These are phyloP conservation scores for Mycena chlorophos DNA, from an alignment of 768 basidiomycete species.

Conservation along the genomic window DNA sequence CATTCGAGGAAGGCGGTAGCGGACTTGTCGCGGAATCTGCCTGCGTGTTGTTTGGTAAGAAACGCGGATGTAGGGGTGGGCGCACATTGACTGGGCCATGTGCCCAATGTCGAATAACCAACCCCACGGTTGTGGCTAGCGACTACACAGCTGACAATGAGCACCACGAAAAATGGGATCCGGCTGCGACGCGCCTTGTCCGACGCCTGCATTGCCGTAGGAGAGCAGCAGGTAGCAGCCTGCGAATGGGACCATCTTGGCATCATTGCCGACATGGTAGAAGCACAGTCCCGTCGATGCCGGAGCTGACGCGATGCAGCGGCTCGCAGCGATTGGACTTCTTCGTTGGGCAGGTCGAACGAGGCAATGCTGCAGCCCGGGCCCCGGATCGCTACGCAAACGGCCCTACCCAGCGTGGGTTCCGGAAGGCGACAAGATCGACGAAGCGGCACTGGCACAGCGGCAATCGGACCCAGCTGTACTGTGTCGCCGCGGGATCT, in stretches of 20 bases:
- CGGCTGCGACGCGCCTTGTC: slow-evolving; percentile 59
- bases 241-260: slow-evolving; percentile 96
- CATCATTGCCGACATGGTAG: slow-evolving; percentile 80
- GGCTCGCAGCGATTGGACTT: too few species aligned
- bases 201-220: slow-evolving; percentile 80
- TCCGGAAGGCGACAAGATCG: too few species aligned
- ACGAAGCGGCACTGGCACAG: too few species aligned
- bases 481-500: too few species aligned
- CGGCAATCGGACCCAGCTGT: too few species aligned
- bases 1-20: slow-evolving; percentile 82
- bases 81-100: slow-evolving; percentile 92
- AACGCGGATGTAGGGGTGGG: background rate
- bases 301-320: too few species aligned
- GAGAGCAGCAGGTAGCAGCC: slow-evolving; percentile 92
- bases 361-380: too few species aligned
- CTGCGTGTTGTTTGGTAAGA: background rate
- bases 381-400: too few species aligned
- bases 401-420: too few species aligned
- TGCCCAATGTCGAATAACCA: slow-evolving; percentile 97
- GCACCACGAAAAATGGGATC: slow-evolving; percentile 13
- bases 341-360: too few species aligned
- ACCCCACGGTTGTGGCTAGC: slow-evolving; percentile 85
- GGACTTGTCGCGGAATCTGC: slow-evolving; percentile 83
- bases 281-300: slow-evolving; percentile 87
- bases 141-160: slow-evolving; percentile 48